Evolutionary conservation across 768 basidiomycete species (phyloP), one percentile per base, ranked within the genome.

Genomic region (Austroboletus festivus): DNA sequence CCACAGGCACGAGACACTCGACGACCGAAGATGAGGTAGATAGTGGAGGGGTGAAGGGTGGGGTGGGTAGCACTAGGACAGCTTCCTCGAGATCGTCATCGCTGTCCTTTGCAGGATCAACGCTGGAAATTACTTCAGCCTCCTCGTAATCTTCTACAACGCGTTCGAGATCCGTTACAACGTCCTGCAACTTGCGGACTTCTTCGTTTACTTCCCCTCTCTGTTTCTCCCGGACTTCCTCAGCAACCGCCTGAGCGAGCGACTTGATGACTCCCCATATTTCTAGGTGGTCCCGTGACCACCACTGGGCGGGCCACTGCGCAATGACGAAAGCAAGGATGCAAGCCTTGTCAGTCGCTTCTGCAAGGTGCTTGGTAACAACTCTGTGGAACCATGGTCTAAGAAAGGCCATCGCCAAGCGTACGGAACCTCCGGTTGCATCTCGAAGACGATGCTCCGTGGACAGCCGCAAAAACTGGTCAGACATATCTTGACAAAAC

Each of bases 401-500:
- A 22, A 90, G 73, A 62, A 89, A 78, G 42, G 78, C 72, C 57
- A 85, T 63, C 1, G 87, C 81, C 38, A 89, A 73, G 42, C 81
- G 78, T 20, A 88, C 82, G 2, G 86, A 80, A 21, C 81, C 80
- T 22, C 75, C 75, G 1, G 86, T 85, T 3, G 85, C 79, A 59
- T 86, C 86, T 28, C 79, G 77, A 47, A 86, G 65, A 23, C 80
- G 80, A 38, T 71, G 70, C 46, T 86, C 83, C 24, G 72, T 55
- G 1, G 81, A 68, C 47, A 80, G 71, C 38, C 69, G 74, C 41
- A 81, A 65, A 68, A 87, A 89, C 24, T 74, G 73, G 40, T 76
- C 77, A 4, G 84, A 78, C 74, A 84, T 81, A 18, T 80, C 78
- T 57, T 79, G 79, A 67, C 86, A 89, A 64, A 89, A 89, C 48